These are phyloP conservation scores for Arachnomyces sp. DNA, from an alignment of 2,329 filamentous ascomycete species.

Conservation along the genomic window DNA sequence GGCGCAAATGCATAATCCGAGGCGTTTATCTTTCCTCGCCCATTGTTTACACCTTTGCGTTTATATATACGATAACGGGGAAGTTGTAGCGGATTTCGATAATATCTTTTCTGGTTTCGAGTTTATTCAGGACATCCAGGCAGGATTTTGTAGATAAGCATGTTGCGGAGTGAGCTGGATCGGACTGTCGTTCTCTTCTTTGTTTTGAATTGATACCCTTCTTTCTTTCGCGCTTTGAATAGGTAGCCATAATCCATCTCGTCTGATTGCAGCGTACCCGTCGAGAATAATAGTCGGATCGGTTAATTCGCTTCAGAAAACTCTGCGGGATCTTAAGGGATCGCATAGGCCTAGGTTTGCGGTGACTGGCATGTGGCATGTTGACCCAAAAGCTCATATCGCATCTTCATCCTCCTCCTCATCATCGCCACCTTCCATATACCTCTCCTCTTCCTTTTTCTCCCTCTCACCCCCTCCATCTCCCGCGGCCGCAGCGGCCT, in stretches of 20 bases:
- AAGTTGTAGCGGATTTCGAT: constrained; percentile 5
- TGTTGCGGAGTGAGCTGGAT: constrained; percentile 13
- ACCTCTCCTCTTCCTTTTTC: constrained; percentile 53
- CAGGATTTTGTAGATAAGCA: constrained; percentile 3
- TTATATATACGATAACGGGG: constrained; percentile 5
- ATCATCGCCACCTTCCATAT: constrained; percentile 72
- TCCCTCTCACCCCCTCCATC: constrained; percentile 15
- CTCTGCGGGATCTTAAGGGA: constrained; percentile 4
- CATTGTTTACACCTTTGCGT: constrained; percentile 7
- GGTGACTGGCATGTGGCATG: no score
- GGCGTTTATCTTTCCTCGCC: constrained; percentile 12
- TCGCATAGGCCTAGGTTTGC: constrained; percentile 15
- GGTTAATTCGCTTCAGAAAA: no score
- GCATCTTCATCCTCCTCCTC: constrained; percentile 47
- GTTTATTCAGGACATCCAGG: no score
- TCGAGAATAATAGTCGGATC: no score
- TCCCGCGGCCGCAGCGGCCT: constrained; percentile 28
- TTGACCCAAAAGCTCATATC: constrained; percentile 10
- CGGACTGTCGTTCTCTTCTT: constrained; percentile 1
- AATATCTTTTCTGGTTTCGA: constrained; percentile 6
- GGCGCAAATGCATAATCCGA: constrained; percentile 16
- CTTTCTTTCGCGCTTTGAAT: not conserved
- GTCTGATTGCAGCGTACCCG: no score
- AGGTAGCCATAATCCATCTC: no score
- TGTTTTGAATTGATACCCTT: constrained; percentile 31